Percentiles rank a stretch among this genome's conserved stretches.
Evolutionary conservation across 225 moss, liverwort and hornwort genomes (phyloP).

Genomic region (Climacium dendroides): DNA sequence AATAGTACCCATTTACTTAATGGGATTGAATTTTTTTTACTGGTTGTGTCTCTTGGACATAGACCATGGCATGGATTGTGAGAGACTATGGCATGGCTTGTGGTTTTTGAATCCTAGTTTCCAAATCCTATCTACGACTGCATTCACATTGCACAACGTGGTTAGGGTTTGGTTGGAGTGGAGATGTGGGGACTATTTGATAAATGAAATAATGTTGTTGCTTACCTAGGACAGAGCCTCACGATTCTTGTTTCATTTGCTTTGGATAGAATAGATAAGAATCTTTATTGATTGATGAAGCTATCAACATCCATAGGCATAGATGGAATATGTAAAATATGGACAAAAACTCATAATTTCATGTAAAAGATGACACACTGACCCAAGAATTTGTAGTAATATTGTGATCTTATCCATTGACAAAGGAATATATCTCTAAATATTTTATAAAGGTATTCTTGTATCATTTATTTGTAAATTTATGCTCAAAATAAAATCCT

Average conservation of each 20-base stretch:
- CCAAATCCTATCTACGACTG: fast-evolving
- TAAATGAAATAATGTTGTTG: neutral
- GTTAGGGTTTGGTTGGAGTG: neutral
- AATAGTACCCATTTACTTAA: neutral
- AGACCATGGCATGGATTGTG: fast-evolving
- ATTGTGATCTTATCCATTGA: neutral
- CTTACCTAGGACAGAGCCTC: fast-evolving
- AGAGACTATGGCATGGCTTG: fast-evolving
- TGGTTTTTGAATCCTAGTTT: fast-evolving
- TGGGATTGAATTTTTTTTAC: fast-evolving
- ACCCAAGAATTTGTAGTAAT: neutral
- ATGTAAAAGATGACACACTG: neutral
- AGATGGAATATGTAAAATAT: neutral
- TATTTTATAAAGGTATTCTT: neutral
- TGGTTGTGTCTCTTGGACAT: neutral
- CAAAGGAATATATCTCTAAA: neutral
- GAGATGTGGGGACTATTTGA: neutral
- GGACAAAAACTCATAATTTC: too few relatives aligned
- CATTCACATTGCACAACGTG: fast-evolving
- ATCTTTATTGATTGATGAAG: neutral
- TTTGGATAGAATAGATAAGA: neutral
- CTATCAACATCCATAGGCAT: neutral
- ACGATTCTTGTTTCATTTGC: neutral
- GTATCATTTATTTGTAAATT: neutral
- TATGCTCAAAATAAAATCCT: fast-evolving